Conservation (phyloP, 225 moss, liverwort and hornwort genomes). For the Asterella californica region DNA sequence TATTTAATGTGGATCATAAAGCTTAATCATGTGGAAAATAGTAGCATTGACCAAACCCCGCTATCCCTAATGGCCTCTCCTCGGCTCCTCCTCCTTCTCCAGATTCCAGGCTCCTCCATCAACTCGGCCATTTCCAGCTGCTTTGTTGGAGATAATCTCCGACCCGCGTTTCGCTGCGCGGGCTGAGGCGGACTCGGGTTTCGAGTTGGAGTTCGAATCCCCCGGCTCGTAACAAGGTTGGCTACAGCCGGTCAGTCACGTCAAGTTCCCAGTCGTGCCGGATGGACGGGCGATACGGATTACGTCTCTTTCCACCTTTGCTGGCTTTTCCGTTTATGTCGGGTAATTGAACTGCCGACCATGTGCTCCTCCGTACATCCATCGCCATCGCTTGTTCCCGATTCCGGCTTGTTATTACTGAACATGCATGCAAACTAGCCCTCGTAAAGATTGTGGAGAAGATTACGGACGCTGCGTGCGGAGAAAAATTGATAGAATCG, state of each 20-base stretch:
- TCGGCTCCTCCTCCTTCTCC: not conserved
- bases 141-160: not conserved
- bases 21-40: not conserved
- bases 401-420: not conserved
- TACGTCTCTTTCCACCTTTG: not conserved
- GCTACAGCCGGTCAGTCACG: not conserved
- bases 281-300: not conserved
- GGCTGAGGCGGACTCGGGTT: not conserved
- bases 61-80: not conserved
- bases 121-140: not conserved
- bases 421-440: too few species aligned
- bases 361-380: not conserved
- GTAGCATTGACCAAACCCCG: not conserved
- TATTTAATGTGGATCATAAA: not conserved
- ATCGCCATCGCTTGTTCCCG: not conserved
- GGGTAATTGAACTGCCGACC: not conserved
- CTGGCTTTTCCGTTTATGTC: not conserved
- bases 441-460: too few species aligned
- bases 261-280: not conserved
- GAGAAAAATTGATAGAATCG: too few species aligned
- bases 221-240: not conserved
- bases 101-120: not conserved
- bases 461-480: too few species aligned
- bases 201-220: not conserved
- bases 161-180: not conserved